A percentile compares a stretch with the other conserved stretches of the same genome.
Conservation (phyloP, 2,329 filamentous ascomycete species). For the Diaporthe vexans region DNA sequence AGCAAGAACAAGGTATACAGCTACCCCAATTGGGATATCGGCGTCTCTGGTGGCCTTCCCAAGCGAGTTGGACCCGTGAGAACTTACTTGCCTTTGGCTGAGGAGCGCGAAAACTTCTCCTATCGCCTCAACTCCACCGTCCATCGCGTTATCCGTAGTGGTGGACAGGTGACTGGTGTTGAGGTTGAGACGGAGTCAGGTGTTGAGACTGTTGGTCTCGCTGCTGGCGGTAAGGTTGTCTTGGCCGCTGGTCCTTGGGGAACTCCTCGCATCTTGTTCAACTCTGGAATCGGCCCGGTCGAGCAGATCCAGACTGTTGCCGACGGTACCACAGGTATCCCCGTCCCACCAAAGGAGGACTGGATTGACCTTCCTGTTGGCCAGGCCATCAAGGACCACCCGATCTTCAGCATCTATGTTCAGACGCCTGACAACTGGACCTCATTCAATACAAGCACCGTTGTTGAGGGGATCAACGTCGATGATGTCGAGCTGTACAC, state of each 20-base stretch:
- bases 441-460: conserved; percentile 18
- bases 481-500: conserved; percentile 51
- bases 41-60: conserved; percentile 31
- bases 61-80: conserved; percentile 41
- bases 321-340: conserved; percentile 21
- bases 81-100: conserved; percentile 44
- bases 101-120: conserved; percentile 44
- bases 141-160: conserved; percentile 41
- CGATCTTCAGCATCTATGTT: conserved; percentile 44
- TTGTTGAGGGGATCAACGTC: conserved; percentile 10
- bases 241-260: conserved; percentile 44
- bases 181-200: conserved; percentile 17
- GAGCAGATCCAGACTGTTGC: conserved; percentile 41
- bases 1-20: conserved; percentile 38
- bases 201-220: conserved; percentile 30
- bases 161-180: conserved; percentile 32
- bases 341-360: conserved; percentile 42
- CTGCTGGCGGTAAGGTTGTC: conserved; percentile 42
- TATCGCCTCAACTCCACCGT: conserved; percentile 45
- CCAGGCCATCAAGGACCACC: conserved; percentile 41
- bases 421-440: conserved; percentile 24
- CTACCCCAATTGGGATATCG: conserved; percentile 21
- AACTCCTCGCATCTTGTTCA: conserved; percentile 40
- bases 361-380: conserved; percentile 46
- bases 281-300: conserved; percentile 32